phyloP scores from a whole-genome alignment of 1,284 basidiomycete genomes.

The Ceratobasidium sp. region DNA sequence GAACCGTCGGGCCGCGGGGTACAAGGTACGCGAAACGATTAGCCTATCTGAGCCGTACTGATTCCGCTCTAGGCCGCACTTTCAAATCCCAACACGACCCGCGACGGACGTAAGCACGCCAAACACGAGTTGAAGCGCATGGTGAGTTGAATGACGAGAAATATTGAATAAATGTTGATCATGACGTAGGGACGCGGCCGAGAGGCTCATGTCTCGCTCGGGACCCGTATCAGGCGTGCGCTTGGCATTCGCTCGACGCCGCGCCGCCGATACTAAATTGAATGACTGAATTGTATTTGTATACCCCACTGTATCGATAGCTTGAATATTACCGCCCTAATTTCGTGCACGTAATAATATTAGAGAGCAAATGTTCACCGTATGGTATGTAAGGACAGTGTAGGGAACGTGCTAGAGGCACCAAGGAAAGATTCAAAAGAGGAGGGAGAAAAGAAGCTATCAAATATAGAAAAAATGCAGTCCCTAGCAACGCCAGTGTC shows the following conservation, averaged over 20 bases:
- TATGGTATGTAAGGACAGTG: conserved; percentile 38
- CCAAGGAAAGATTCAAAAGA: background rate
- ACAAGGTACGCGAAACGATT: conserved; percentile 33
- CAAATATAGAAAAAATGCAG: conserved; percentile 15
- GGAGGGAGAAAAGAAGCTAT: background rate
- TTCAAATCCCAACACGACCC: conserved; percentile 42
- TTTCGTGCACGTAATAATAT: conserved; percentile 3
- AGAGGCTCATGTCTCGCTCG: conserved; percentile 39
- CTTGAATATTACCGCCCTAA: background rate
- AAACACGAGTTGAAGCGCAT: conserved; percentile 41
- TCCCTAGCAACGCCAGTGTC: conserved; percentile 28
- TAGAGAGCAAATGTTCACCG: conserved; percentile 23
- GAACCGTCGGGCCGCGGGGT: conserved; percentile 42
- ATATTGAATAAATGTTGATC: background rate
- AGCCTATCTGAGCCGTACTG: background rate
- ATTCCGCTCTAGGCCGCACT: conserved; percentile 39
- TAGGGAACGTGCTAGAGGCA: conserved; percentile 4
- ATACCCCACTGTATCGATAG: conserved; percentile 33
- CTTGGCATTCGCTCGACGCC: conserved; percentile 39
- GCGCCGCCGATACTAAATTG: conserved; percentile 22
- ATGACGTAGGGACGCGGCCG: conserved; percentile 28
- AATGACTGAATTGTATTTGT: background rate
- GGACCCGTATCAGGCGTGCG: conserved; percentile 38
- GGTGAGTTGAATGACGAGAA: background rate
- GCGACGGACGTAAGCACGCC: conserved; percentile 41